Percentiles rank a stretch among this genome's conserved stretches.
Conservation (phyloP, 2,329 filamentous ascomycete genomes). For the Akanthomyces lecanii region DNA sequence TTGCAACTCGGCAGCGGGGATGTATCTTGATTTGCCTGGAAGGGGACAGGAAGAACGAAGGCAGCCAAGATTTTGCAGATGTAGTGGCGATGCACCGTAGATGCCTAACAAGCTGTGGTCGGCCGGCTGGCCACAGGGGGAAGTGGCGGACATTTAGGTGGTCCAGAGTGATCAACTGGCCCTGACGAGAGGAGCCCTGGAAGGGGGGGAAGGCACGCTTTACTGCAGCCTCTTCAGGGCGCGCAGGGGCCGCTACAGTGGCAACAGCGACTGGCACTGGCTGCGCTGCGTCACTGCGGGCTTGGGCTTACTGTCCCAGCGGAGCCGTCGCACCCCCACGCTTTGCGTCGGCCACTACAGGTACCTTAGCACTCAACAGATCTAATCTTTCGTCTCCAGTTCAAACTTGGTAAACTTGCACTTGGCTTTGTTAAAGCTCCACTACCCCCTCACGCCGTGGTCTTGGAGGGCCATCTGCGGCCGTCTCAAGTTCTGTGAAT, state of each 20-base stretch:
- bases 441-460: conserved; percentile 5
- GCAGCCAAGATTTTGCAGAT: neutral
- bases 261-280: neutral
- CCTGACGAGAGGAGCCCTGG: neutral
- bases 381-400: conserved; percentile 13
- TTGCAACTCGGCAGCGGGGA: neutral
- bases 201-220: neutral
- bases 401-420: conserved; percentile 4
- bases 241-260: neutral
- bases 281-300: neutral
- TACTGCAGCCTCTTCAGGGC: neutral
- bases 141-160: no score
- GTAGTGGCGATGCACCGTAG: neutral
- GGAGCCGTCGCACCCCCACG: neutral
- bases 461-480: neutral
- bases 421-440: conserved; percentile 9
- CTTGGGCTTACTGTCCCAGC: neutral
- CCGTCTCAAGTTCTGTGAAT: neutral
- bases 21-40: neutral
- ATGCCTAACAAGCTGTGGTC: neutral
- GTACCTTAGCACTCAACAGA: conserved; percentile 7
- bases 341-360: conserved; percentile 4
- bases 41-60: neutral
- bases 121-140: neutral
- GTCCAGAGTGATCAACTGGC: no score